These are phyloP conservation scores for Agaricus blazei DNA, from an alignment of 768 basidiomycete genomes.

Conservation along the genomic window DNA sequence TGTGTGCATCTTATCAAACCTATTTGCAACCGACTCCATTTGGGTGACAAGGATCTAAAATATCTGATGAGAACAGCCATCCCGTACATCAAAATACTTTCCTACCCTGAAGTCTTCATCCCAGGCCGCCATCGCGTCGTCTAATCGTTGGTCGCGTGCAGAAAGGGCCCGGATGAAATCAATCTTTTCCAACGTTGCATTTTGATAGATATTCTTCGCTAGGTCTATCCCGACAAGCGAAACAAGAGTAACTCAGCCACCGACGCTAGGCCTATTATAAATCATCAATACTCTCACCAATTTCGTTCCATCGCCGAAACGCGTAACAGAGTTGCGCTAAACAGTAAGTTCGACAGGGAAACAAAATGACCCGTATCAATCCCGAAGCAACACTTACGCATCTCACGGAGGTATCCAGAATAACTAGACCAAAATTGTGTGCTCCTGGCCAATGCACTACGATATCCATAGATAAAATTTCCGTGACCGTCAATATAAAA, in stretches of 20 bases:
- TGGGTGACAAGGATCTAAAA: neutral
- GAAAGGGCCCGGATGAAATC: slow-evolving; percentile 40
- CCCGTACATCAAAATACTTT: neutral
- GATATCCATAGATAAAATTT: neutral
- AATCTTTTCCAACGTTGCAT: slow-evolving; percentile 56
- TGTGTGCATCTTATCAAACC: slow-evolving; percentile 1
- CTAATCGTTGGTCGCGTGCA: neutral
- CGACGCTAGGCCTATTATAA: slow-evolving; percentile 14
- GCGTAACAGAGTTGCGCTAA: slow-evolving; percentile 74
- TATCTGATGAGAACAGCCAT: neutral
- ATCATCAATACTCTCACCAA: slow-evolving; percentile 38
- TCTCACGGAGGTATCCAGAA: slow-evolving; percentile 77
- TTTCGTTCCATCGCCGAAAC: slow-evolving; percentile 69
- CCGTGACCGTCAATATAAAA: neutral
- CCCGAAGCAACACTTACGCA: slow-evolving; percentile 45
- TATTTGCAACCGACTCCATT: neutral
- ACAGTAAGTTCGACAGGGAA: neutral
- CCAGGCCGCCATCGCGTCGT: neutral
- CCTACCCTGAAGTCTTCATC: neutral
- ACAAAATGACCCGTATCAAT: slow-evolving; percentile 1
- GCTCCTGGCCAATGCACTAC: slow-evolving; percentile 68
- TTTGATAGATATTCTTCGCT: slow-evolving; percentile 45
- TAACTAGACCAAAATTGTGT: slow-evolving; percentile 85
- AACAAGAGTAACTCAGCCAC: neutral
- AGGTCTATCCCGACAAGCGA: slow-evolving; percentile 6